Evolutionary conservation across 371 early-diverging fungal genomes (phyloP), one percentile per base, ranked within the genome.

Genomic region (Saksenaea vasiformis): DNA sequence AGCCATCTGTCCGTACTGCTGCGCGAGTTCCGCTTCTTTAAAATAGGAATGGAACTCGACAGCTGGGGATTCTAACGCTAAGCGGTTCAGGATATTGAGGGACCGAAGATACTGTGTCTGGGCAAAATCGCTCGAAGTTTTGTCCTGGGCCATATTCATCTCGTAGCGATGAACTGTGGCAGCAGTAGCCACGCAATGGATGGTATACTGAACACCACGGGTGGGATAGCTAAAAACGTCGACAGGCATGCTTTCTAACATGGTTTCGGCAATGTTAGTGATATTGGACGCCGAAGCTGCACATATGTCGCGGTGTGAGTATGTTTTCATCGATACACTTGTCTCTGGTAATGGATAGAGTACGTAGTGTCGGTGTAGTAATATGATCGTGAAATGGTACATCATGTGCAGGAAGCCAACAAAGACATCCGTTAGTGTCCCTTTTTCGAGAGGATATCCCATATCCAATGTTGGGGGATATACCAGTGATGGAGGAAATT

Each of bases 321-420:
- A 82, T 4, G 51, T 47, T 22, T 22, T 47, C 51, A 47, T 47
- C 19, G 51, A 19, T n/a, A 47, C 51, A 11, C 22, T 47, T n/a
- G 51, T 47, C 26, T 64, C 36, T 26, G 70, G 70, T 3, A 74
- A 55, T 5, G 74, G 76, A 17, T 65, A 57, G 3, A 64, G 61
- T 2, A 82, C 77, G 65, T 86, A 91, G 4, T 90, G 92, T 8
- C 93, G 89, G 66, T 95, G 94, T 8, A 95, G 79, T 28, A 94
- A 62, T 64, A 93, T 90, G 56, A 91, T 65, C 58, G 90, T 83
- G 8, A 89, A 88, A 72, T 94, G 90, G 78, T 92, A 95, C 3
- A 90, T 86, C 62, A 93, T 87, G 66, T 93, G 92, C 13, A 92
- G 68, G 43, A 78, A 74, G 0, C 80, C 83, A 36, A 73, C 68